These are phyloP conservation scores for Lignosus rhinocerotis DNA, from an alignment of 1,284 basidiomycete species.

Conservation along the genomic window DNA sequence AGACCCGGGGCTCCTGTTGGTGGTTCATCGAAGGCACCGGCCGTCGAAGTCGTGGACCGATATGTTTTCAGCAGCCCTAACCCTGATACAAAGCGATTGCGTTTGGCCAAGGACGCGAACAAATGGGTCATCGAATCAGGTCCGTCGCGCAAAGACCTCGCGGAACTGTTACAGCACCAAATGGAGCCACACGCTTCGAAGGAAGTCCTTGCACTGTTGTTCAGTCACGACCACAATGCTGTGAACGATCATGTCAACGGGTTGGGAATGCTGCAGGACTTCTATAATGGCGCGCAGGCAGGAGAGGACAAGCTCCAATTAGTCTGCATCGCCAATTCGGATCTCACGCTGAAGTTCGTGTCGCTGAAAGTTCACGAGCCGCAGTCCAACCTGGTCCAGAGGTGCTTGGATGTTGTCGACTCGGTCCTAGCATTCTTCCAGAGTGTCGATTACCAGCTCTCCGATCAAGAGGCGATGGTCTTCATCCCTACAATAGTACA, in stretches of 20 bases:
- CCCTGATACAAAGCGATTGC: conserved; percentile 69
- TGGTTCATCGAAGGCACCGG: conserved; percentile 34
- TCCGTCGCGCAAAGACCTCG: conserved; percentile 81
- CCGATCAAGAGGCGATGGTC: conserved; percentile 85
- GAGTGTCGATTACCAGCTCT: conserved; percentile 76
- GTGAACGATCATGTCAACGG: conserved; percentile 91
- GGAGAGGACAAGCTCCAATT: conserved; percentile 68
- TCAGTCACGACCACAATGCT: conserved; percentile 95
- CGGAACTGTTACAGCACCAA: conserved; percentile 86
- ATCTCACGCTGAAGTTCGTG: conserved; percentile 92
- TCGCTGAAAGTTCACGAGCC: conserved; percentile 91
- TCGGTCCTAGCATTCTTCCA: conserved; percentile 76
- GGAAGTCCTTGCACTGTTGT: conserved; percentile 79
- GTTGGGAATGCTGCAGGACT: conserved; percentile 72
- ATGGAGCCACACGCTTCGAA: conserved; percentile 86
- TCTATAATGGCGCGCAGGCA: conserved; percentile 62
- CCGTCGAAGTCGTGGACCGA: conserved; percentile 35
- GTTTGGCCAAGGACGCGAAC: conserved; percentile 79
- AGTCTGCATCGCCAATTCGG: conserved; percentile 87
- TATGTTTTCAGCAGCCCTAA: conserved; percentile 73
- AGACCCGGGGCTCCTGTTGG: conserved; percentile 43
- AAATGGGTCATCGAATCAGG: conserved; percentile 86
- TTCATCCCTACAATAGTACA: conserved; percentile 90
- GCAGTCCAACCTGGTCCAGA: conserved; percentile 88
- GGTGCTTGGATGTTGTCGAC: conserved; percentile 88